Evolutionary conservation across 2,329 filamentous ascomycete genomes (phyloP).

Genomic region (Beauveria medogensis): DNA sequence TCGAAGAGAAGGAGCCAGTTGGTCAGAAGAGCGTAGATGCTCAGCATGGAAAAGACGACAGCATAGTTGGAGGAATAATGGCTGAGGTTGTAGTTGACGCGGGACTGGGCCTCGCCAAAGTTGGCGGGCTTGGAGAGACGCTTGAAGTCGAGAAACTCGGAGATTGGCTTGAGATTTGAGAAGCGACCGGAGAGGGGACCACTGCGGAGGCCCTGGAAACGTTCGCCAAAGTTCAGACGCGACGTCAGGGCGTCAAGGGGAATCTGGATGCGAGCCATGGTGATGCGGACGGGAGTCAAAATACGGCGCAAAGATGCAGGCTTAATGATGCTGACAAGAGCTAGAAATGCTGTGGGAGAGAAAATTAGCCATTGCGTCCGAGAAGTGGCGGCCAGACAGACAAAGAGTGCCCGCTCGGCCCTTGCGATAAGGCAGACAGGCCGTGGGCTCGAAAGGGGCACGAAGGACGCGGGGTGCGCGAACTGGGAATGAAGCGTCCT

Average conservation of each 20-base stretch:
- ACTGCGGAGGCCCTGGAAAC: slow-evolving; percentile 74
- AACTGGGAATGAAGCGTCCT: neutral
- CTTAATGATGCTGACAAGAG: neutral
- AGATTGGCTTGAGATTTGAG: slow-evolving; percentile 81
- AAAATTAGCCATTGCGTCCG: neutral
- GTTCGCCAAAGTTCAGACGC: slow-evolving; percentile 75
- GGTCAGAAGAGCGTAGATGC: slow-evolving; percentile 88
- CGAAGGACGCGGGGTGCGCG: neutral
- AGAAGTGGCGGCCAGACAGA: neutral
- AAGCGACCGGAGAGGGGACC: slow-evolving; percentile 76
- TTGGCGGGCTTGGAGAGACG: slow-evolving; percentile 88
- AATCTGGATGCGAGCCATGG: slow-evolving; percentile 84
- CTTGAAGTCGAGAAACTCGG: slow-evolving; percentile 95
- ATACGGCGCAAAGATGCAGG: slow-evolving; percentile 5
- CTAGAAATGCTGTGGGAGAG: neutral
- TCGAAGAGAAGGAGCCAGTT: slow-evolving; percentile 84
- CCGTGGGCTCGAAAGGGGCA: neutral
- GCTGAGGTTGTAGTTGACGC: slow-evolving; percentile 93
- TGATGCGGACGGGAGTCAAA: slow-evolving; percentile 11
- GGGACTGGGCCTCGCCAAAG: slow-evolving; percentile 81
- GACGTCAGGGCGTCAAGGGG: slow-evolving; percentile 88
- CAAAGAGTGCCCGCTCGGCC: slow-evolving; percentile 1
- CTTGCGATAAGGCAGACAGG: neutral
- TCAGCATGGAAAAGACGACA: slow-evolving; percentile 86
- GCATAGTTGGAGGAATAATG: slow-evolving; percentile 99